Evolutionary conservation across 164 flowering plant genomes (phyloP), one percentile per base, ranked within the genome.

Genomic region (Liquidambar formosana): DNA sequence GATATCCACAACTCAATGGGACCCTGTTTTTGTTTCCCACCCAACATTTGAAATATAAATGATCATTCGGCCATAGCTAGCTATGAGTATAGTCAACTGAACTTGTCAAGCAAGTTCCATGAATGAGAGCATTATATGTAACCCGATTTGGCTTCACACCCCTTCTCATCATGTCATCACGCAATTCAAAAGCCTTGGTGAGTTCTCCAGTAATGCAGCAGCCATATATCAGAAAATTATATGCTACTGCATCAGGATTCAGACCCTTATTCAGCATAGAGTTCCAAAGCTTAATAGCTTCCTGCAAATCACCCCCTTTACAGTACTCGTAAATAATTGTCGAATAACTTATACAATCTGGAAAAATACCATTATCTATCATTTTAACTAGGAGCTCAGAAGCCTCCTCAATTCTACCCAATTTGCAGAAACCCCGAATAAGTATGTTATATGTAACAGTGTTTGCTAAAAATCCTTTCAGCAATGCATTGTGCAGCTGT

Each of bases 281-380:
- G 45, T 89, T 76, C 97, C 97, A 94, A 63, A 91, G 65, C 56
- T 64, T 74, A 16, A 87, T 65, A 62, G 97, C 97, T 71, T 76
- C 86, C 14, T 71, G 59, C 64, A 92, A 57, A 61, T 85, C 59
- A 48, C 89, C 87, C 47, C 83, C 81, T 64, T 75, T 82, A 81
- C 94, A 86, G 67, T 84, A 76, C 71, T 87, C 88, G 51, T 77
- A 76, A 23, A 92, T 90, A 67, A 94, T 78, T 18, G 92, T 91
- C 3, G 97, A 88, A 69, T 91, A 93, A 61, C 95, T 89, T 57
- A 92, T 78, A 75, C 97, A 91, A 79, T 92, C 99, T 6, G 97
- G 93, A 27, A 51, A 69, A 43, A 87, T 71, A 48, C 82, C 84
- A 72, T 74, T 75, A n/a, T 62, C 75, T 2, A 64, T 65, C 98